A percentile compares a stretch with the other conserved stretches of the same genome.
Evolutionary conservation across 257 asterid genomes (phyloP).

Genomic region (Solanum bukasovii): DNA sequence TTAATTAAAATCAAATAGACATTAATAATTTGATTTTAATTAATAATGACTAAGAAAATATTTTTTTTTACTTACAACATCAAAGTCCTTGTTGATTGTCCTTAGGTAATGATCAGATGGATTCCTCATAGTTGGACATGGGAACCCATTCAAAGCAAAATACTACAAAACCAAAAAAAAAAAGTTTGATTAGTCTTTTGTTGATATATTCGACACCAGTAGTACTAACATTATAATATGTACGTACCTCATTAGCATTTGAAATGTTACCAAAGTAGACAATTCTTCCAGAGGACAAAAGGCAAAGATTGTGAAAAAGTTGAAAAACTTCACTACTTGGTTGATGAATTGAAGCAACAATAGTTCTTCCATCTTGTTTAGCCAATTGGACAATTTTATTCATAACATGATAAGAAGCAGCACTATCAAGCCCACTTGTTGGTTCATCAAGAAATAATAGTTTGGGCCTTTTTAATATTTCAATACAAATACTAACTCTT

Average conservation of each 20-base stretch:
- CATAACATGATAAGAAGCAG: conserved; percentile 49
- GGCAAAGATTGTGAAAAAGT: conserved; percentile 51
- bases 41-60: not conserved
- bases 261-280: conserved; percentile 42
- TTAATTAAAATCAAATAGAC: not conserved
- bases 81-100: conserved; percentile 59
- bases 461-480: conserved; percentile 42
- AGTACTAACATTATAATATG: too few species aligned
- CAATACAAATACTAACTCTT: conserved; percentile 54
- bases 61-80: conserved; percentile 8
- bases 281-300: conserved; percentile 34
- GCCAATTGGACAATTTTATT: conserved; percentile 30
- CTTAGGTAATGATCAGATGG: conserved; percentile 56
- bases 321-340: conserved; percentile 47
- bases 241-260: conserved; percentile 27
- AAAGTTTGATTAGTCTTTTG: not conserved
- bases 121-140: conserved; percentile 52
- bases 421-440: conserved; percentile 53
- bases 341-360: conserved; percentile 44
- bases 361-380: conserved; percentile 17
- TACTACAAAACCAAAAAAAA: conserved; percentile 10
- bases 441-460: conserved; percentile 56
- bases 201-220: not conserved
- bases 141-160: conserved; percentile 45
- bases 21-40: not conserved